Conservation (phyloP, 1,139 yeast species). For the Pneumocystis oryctolagi region DNA sequence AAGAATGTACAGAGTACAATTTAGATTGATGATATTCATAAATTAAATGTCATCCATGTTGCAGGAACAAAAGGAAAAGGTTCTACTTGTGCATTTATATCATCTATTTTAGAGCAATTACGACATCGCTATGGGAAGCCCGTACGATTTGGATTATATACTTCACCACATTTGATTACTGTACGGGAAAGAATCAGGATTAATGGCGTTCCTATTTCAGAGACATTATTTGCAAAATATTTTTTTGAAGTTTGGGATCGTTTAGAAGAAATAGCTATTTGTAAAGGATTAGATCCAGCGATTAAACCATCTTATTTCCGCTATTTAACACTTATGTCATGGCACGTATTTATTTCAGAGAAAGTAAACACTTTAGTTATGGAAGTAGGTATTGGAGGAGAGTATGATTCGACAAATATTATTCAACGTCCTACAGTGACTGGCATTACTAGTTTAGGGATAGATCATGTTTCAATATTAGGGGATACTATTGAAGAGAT, state of each 20-base stretch:
- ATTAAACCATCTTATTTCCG: background rate
- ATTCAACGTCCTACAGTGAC: conserved; percentile 67
- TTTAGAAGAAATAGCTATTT: conserved; percentile 55
- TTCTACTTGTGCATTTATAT: conserved; percentile 88
- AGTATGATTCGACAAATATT: conserved; percentile 85
- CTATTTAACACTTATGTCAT: conserved; percentile 70
- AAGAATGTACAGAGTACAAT: background rate
- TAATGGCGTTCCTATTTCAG: conserved; percentile 60
- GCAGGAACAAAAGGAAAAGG: conserved; percentile 99
- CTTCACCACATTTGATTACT: conserved; percentile 88
- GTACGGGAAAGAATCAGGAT: conserved; percentile 87
- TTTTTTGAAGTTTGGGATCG: conserved; percentile 36
- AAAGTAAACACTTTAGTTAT: conserved; percentile 59
- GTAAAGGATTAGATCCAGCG: background rate
- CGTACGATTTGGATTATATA: conserved; percentile 71
- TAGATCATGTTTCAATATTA: conserved; percentile 80
- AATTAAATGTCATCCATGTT: conserved; percentile 45
- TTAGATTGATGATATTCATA: background rate
- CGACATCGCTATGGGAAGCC: conserved; percentile 21
- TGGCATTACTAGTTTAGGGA: conserved; percentile 76
- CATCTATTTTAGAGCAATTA: conserved; percentile 41
- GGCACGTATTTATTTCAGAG: background rate
- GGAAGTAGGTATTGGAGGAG: conserved; percentile 99
- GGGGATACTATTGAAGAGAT: conserved; percentile 81
- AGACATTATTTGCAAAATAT: conserved; percentile 55